Conservation (phyloP, 2,329 filamentous ascomycete genomes). For the Periconia digitata region DNA sequence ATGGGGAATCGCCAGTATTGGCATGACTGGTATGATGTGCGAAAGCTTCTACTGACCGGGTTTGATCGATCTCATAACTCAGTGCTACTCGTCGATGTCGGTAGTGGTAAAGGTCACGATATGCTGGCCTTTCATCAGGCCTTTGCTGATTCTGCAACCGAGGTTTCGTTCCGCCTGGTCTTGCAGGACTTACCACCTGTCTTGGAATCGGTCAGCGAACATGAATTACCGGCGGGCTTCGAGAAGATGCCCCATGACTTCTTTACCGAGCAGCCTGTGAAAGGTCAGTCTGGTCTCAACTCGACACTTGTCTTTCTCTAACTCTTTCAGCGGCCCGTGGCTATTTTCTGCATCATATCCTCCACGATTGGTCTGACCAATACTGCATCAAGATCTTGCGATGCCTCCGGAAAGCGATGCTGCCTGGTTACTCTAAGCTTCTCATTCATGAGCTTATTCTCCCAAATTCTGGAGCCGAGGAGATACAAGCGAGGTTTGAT, state of each 20-base stretch:
- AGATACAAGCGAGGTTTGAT: constrained; percentile 7
- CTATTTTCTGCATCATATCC: constrained; percentile 22
- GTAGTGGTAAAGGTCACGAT: constrained; percentile 13
- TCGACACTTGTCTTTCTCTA: neutral
- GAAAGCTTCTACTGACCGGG: constrained; percentile 6
- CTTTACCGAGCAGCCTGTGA: constrained; percentile 31
- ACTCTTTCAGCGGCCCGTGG: constrained; percentile 13
- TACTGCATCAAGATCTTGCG: constrained; percentile 17
- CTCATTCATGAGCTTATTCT: constrained; percentile 18
- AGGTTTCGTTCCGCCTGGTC: constrained; percentile 2
- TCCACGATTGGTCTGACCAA: constrained; percentile 28
- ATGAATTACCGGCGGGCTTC: constrained; percentile 1
- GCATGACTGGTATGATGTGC: constrained; percentile 16
- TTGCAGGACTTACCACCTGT: constrained; percentile 11
- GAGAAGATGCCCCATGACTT: constrained; percentile 29
- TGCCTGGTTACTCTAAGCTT: constrained; percentile 18
- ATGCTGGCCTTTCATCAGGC: constrained; percentile 4
- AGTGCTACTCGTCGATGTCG: constrained; percentile 13
- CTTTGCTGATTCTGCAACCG: neutral
- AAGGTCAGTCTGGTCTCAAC: constrained; percentile 16
- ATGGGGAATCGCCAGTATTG: constrained; percentile 14
- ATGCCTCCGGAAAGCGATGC: constrained; percentile 14
- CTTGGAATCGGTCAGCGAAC: constrained; percentile 4
- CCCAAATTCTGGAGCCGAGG: constrained; percentile 8
- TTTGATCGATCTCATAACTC: constrained; percentile 5